phyloP scores from a whole-genome alignment of 139 green algal species.

The Chlorella vulgaris region DNA sequence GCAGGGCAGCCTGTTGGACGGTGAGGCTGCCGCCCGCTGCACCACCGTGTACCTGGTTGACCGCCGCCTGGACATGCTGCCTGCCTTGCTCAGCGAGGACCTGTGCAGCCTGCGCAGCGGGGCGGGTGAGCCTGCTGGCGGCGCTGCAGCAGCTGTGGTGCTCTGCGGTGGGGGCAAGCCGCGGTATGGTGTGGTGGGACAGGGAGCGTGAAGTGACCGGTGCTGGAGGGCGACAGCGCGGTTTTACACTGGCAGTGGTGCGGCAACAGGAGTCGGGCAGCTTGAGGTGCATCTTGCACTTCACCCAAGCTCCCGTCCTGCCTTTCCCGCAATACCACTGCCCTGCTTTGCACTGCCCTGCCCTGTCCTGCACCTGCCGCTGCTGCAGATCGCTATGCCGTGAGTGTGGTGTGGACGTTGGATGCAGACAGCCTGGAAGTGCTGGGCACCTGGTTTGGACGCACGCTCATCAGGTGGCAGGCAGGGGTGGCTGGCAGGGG shows the following conservation, averaged over 20 bases:
- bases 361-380: neutral
- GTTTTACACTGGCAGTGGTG: no score
- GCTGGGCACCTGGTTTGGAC: constrained; percentile 59
- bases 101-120: constrained; percentile 80
- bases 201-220: no score
- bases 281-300: no score
- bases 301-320: no score
- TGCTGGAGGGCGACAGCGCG: no score
- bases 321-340: no score
- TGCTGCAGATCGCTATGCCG: constrained; percentile 67
- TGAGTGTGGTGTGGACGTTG: constrained; percentile 91
- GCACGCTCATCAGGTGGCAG: constrained; percentile 24
- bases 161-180: no score
- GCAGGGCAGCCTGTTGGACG: neutral
- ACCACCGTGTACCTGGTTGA: constrained; percentile 85
- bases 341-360: no score
- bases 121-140: constrained; percentile 45
- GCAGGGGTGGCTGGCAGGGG: no score
- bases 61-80: constrained; percentile 91
- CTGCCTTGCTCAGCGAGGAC: constrained; percentile 87
- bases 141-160: neutral
- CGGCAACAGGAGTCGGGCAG: no score
- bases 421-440: constrained; percentile 58
- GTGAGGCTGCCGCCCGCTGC: constrained; percentile 38
- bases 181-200: no score